phyloP scores from a whole-genome alignment of 441 rosid genomes.

The Euphorbia celastroides region DNA sequence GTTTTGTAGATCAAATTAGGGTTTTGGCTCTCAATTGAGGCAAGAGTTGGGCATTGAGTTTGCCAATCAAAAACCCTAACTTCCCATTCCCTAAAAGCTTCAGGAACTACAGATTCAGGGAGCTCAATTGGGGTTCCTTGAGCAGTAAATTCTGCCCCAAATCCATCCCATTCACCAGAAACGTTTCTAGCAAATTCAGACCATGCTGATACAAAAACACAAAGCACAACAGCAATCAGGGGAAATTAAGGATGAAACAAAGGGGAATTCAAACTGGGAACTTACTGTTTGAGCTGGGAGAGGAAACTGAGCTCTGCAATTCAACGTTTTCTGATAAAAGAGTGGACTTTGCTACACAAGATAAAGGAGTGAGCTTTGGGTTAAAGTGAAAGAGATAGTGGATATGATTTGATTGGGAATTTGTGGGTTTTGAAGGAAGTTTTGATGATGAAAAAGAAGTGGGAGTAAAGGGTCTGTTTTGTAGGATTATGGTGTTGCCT shows the following conservation, averaged over 20 bases:
- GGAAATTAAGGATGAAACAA: not conserved
- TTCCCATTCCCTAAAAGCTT: conserved; percentile 91
- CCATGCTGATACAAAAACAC: conserved; percentile 39
- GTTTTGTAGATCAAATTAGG: conserved; percentile 41
- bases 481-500: conserved; percentile 10
- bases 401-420: not conserved
- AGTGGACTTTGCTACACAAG: conserved; percentile 6
- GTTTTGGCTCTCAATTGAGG: conserved; percentile 36
- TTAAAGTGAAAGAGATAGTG: not conserved
- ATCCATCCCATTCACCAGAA: conserved; percentile 97
- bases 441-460: not conserved
- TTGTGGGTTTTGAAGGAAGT: not conserved
- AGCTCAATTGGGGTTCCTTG: conserved; percentile 68
- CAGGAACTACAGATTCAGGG: conserved; percentile 80
- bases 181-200: conserved; percentile 65
- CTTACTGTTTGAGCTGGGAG: conserved; percentile 1
- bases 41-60: conserved; percentile 90
- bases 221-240: not conserved
- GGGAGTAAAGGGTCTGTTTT: conserved; percentile 9
- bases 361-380: not conserved
- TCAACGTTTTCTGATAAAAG: conserved; percentile 2
- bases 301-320: not conserved
- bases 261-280: not conserved
- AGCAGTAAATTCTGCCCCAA: conserved; percentile 71
- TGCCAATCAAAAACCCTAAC: conserved; percentile 95